phyloP scores from a whole-genome alignment of 2,329 filamentous ascomycete genomes.

The Alternaria gansuensis region DNA sequence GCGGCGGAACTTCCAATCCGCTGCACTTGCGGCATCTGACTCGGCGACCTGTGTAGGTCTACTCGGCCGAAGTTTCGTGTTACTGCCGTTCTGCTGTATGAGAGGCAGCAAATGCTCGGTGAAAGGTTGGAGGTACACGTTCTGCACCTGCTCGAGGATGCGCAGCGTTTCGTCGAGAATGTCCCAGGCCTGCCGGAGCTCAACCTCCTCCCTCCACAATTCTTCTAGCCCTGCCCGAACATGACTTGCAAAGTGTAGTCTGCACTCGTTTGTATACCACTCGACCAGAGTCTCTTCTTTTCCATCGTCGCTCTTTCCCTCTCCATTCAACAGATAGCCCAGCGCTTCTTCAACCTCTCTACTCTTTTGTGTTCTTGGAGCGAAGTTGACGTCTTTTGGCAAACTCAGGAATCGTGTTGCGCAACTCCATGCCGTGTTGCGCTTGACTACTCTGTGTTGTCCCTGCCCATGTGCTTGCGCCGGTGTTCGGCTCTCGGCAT shows the following conservation, averaged over 20 bases:
- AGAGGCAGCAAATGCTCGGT: slow-evolving; percentile 47
- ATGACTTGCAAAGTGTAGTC: slow-evolving; percentile 53
- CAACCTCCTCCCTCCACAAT: slow-evolving; percentile 44
- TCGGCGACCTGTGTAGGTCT: slow-evolving; percentile 48
- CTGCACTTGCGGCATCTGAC: slow-evolving; percentile 28
- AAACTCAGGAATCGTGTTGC: slow-evolving; percentile 57
- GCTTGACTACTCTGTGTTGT: slow-evolving; percentile 48
- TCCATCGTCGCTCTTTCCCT: slow-evolving; percentile 42
- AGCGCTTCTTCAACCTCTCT: slow-evolving; percentile 51
- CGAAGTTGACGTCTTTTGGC: slow-evolving; percentile 38
- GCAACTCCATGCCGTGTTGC: slow-evolving; percentile 57
- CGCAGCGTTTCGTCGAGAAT: slow-evolving; percentile 51
- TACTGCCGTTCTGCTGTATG: slow-evolving; percentile 36
- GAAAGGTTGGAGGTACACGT: slow-evolving; percentile 50
- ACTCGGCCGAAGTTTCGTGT: slow-evolving; percentile 46
- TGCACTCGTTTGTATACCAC: slow-evolving; percentile 59
- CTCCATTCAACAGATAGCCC: slow-evolving; percentile 47
- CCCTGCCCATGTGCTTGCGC: slow-evolving; percentile 46
- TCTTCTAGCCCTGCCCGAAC: slow-evolving; percentile 42
- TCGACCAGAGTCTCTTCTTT: slow-evolving; percentile 49
- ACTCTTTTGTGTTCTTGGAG: slow-evolving; percentile 29
- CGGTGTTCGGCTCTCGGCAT: slow-evolving; percentile 30
- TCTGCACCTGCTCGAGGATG: slow-evolving; percentile 50
- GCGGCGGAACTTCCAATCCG: slow-evolving; percentile 61
- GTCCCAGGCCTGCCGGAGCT: slow-evolving; percentile 39